Percentiles rank a stretch among this genome's conserved stretches.
Evolutionary conservation across 305 asterid species (phyloP).

Genomic region (Rubia peregrina): DNA sequence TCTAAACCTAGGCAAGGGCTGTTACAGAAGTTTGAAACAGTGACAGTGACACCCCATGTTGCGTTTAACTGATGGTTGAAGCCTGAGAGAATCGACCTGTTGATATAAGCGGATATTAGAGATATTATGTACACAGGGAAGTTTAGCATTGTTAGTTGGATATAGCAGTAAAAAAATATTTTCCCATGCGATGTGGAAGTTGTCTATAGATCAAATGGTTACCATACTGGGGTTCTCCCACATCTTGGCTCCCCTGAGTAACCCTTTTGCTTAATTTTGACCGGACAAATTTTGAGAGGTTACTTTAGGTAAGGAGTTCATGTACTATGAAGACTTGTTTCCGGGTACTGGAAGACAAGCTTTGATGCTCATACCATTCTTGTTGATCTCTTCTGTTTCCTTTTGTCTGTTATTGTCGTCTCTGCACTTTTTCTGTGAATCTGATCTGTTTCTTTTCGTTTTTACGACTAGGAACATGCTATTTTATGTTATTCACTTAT

Average conservation of each 20-base stretch:
- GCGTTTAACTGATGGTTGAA: conserved; percentile 10
- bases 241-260: conserved; percentile 5
- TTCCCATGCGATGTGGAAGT: conserved; percentile 12
- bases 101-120: conserved; percentile 8
- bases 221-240: not conserved
- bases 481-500: no score
- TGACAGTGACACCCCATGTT: conserved; percentile 10
- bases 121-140: conserved; percentile 19
- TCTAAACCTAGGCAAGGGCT: conserved; percentile 23
- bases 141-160: conserved; percentile 12
- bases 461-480: not conserved
- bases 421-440: no score
- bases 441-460: not conserved
- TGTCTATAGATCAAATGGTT: conserved; percentile 17
- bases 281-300: conserved; percentile 13
- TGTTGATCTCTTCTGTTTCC: not conserved
- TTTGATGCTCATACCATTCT: not conserved
- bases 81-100: conserved; percentile 2
- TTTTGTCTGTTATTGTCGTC: not conserved
- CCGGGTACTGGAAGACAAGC: not conserved
- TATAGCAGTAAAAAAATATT: conserved; percentile 6
- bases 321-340: not conserved
- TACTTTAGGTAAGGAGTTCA: not conserved
- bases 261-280: conserved; percentile 7
- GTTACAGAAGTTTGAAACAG: conserved; percentile 12